Base-by-base conservation (phyloP, 495 filamentous ascomycete genomes). In the Xylaria nigripes region DNA sequence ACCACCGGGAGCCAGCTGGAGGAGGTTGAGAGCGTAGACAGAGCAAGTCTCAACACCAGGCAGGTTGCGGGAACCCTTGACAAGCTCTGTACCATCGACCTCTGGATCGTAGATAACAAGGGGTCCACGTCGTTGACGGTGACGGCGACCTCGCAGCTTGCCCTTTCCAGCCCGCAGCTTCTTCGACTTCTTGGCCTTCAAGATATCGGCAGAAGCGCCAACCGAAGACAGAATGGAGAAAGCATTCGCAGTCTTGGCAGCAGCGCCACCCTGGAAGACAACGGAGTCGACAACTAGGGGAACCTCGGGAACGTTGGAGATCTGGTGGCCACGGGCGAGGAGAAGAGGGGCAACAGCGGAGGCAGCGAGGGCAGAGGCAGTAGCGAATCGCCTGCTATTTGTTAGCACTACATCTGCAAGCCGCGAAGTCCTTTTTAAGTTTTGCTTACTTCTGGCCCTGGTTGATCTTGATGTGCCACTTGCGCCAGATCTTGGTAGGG, bases 391-490 rank as follows among this genome's bases (percentile, higher is more conserved):
- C 78, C 87, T 91, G 59, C 42, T 50, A 25, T 63, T 60, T 66
- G 55, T 62, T 47, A 42, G 48, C 23, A 1, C 44, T 10, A 10
- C 43, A 12, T 6, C n/a, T 40, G 15, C 12, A 0, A 23, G 30
- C 2, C 10, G 5, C 2, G 15, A 16, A 15, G 13, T 21, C n/a
- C 43, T 12, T 12, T 40, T 18, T 19, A 21, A 36, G 23, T 55
- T 45, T 38, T 30, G 70, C 82, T 68, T 74, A 90, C 88, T 89
- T 93, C 84, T 98, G 92, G 71, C 83, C 84, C 70, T 93, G 83
- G 82, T 94, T 96, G 86, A 98, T 81, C 87, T 97, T 98, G 79
- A 96, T 87, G 82, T 98, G 94, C 94, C 94, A 98, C 81, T 96
- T 97, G 70, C 93, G 81, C 93, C 93, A 98, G 79, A 96, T 88